Base-by-base conservation (phyloP, 805 yeast species). In the Zygoascus biomembranicola region DNA sequence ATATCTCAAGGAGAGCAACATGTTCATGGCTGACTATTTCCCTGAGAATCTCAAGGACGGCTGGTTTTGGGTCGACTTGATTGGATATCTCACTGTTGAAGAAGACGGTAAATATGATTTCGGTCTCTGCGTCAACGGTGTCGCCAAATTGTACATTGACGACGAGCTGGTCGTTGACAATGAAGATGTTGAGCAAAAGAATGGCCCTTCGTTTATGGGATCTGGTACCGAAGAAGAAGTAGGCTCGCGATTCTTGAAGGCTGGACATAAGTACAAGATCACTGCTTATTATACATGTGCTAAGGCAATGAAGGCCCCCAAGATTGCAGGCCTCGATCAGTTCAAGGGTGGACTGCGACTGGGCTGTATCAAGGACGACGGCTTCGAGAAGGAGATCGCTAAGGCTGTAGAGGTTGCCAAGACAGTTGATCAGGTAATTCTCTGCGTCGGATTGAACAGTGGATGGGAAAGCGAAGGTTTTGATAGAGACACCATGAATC, bases 391-490 rank as follows among this genome's bases (percentile, higher is more conserved):
- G 8, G 60, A 74, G 31, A 31, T 57, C 1, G 65, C 78, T 51
- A 71, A 68, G 49, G 37, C 58, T 57, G 50, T 63, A 67, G 46
- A 75, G 75, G 55, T 58, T 50, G 50, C 63, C 64, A 35, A 63
- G 61, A 52, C 64, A 63, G 49, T 65, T 23, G 84, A 81, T 57
- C 77, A 77, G 60, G 83, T 79, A 19, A 63, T 80, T 16, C 58
- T 81, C 49, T 65, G 70, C 50, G 67, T 76, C 50, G 85, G 86
- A 37, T 67, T 78, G 53, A 73, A 76, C 55, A 66, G 66, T 28
- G 83, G 78, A 35, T 79, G 77, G 75, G 85, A 81, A 62, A 66
- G 77, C 31, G 85, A 81, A 64, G 82, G 85, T 39, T 73, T 68
- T 55, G 86, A 81, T 61, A 70, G 85, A 61, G 61, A 63, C 2